phyloP scores from a whole-genome alignment of 371 early-diverging fungal genomes.

The Basidiobolus meristosporus region DNA sequence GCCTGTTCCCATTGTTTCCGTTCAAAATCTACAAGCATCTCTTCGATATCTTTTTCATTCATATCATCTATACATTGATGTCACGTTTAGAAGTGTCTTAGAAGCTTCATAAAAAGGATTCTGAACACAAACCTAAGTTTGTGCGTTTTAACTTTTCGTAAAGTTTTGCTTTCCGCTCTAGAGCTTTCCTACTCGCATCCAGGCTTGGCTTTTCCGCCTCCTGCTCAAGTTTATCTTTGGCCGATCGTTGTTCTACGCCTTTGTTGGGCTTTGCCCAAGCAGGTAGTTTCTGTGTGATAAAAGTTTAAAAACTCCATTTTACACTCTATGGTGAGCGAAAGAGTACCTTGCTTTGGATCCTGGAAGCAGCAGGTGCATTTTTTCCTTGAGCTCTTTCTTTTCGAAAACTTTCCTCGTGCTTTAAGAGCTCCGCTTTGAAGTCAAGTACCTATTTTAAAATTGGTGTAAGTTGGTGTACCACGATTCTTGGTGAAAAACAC shows the following conservation, averaged over 20 bases:
- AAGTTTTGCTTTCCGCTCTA: constrained; percentile 6
- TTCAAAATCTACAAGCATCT: constrained; percentile 6
- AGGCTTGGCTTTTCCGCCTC: constrained; percentile 2
- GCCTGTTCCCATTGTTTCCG: constrained; percentile 2
- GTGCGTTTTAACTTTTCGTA: constrained; percentile 3
- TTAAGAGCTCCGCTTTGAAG: constrained; percentile 6
- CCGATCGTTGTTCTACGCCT: constrained; percentile 3
- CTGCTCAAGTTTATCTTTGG: not conserved
- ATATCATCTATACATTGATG: not conserved
- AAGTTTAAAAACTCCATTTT: not conserved
- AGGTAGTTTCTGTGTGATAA: constrained; percentile 1
- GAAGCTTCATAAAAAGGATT: too few species aligned
- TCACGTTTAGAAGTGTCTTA: not conserved
- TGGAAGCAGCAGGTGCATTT: not conserved
- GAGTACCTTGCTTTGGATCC: constrained; percentile 2
- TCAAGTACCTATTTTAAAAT: constrained; percentile 4
- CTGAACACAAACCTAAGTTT: not conserved
- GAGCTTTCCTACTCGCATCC: constrained; percentile 4
- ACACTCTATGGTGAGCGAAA: not conserved
- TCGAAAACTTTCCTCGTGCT: constrained; percentile 4
- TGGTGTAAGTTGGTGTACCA: not conserved
- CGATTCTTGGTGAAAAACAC: not conserved
- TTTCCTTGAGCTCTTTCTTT: constrained; percentile 1
- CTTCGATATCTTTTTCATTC: constrained; percentile 2
- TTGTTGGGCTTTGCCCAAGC: constrained; percentile 4